Evolutionary conservation across 169 alveolate genomes (phyloP).

Genomic region (Plasmodium gaboni): DNA sequence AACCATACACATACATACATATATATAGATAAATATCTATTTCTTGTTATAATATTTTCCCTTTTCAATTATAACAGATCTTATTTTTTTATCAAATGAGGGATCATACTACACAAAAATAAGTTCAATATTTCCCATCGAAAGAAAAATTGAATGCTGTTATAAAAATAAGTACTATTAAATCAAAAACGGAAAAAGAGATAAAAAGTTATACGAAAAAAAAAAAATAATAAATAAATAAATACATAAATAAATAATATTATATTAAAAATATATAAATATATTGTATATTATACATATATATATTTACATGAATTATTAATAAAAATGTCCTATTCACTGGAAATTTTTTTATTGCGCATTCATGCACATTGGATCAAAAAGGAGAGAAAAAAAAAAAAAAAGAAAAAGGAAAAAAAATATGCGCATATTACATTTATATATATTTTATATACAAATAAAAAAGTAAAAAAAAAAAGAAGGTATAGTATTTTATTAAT

Average conservation of each 20-base stretch:
- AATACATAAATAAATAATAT: too few species aligned
- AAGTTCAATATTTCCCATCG: constrained; percentile 13
- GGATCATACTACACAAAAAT: too few species aligned
- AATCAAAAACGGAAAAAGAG: too few species aligned
- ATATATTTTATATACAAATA: not conserved
- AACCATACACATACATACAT: too few species aligned
- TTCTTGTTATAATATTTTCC: too few species aligned
- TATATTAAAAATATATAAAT: too few species aligned
- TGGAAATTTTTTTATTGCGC: constrained; percentile 28
- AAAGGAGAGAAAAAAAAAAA: constrained; percentile 9
- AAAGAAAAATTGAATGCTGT: not conserved
- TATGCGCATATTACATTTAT: not conserved
- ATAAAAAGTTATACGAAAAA: too few species aligned
- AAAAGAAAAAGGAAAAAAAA: constrained; percentile 1
- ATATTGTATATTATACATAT: not conserved
- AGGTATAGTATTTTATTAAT: not conserved
- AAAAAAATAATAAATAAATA: too few species aligned
- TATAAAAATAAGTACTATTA: too few species aligned
- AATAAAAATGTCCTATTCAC: not conserved
- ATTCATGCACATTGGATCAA: constrained; percentile 57
- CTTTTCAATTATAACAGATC: too few species aligned
- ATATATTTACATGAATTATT: constrained; percentile 8
- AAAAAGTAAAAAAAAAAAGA: constrained; percentile 13
- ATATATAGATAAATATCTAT: too few species aligned
- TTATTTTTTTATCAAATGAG: too few species aligned